These are phyloP conservation scores for Diplosphaera chodatii DNA, from an alignment of 139 green algal species.

Conservation along the genomic window DNA sequence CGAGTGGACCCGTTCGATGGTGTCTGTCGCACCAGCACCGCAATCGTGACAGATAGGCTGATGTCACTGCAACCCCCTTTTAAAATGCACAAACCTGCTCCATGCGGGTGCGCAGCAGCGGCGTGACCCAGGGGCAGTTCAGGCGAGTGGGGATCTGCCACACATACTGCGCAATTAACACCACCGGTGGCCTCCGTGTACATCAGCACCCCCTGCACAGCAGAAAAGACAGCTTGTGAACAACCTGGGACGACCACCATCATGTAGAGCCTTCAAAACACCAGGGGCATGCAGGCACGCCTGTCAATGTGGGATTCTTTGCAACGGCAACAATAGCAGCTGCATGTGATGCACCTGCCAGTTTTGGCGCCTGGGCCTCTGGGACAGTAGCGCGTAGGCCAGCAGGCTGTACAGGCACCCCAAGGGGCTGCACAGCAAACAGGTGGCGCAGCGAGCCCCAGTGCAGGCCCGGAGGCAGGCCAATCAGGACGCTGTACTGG, in stretches of 20 bases:
- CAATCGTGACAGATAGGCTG: too few species aligned
- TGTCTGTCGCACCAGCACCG: too few species aligned
- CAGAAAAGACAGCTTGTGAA: background rate
- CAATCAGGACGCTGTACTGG: slow-evolving; percentile 43
- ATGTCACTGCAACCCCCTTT: too few species aligned
- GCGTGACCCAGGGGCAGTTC: slow-evolving; percentile 23
- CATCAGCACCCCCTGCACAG: slow-evolving; percentile 42
- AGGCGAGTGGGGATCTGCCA: slow-evolving; percentile 45
- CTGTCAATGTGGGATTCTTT: too few species aligned
- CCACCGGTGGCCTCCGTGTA: slow-evolving; percentile 48
- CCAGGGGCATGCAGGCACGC: too few species aligned
- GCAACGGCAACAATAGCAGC: too few species aligned
- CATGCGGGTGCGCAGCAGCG: background rate
- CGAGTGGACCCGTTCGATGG: too few species aligned
- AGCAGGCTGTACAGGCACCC: slow-evolving; percentile 20
- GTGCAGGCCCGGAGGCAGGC: slow-evolving; percentile 13
- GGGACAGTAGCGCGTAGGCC: slow-evolving; percentile 45
- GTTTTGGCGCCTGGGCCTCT: slow-evolving; percentile 26
- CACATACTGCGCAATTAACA: slow-evolving; percentile 61
- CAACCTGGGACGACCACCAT: too few species aligned
- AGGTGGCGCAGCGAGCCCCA: background rate
- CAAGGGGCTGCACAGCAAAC: too few species aligned
- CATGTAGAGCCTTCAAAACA: too few species aligned
- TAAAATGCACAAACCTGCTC: background rate
- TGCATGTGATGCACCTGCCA: slow-evolving; percentile 43